phyloP scores from a whole-genome alignment of 2,329 filamentous ascomycete species.

The Ophiostoma tasmaniense region DNA sequence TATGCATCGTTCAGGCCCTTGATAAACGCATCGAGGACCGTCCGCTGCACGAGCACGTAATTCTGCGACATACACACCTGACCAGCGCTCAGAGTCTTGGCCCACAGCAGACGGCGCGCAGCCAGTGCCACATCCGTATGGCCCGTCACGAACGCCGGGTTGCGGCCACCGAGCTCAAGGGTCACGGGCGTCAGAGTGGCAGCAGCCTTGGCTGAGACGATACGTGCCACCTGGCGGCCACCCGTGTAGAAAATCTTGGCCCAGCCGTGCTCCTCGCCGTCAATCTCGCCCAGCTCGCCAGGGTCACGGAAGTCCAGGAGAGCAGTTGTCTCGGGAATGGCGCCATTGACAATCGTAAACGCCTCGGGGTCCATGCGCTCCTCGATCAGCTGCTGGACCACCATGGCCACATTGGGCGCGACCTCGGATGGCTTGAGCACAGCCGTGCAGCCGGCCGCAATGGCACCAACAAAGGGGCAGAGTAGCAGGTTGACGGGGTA shows the following conservation, averaged over 20 bases:
- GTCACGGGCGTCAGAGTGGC: slow-evolving; percentile 78
- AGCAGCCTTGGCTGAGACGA: slow-evolving; percentile 84
- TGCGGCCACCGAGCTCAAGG: slow-evolving; percentile 83
- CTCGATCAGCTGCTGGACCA: slow-evolving; percentile 70
- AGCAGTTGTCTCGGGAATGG: slow-evolving; percentile 67
- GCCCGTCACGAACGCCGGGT: slow-evolving; percentile 86
- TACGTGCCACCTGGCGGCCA: slow-evolving; percentile 66
- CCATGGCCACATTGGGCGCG: slow-evolving; percentile 65
- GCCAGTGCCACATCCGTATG: slow-evolving; percentile 72
- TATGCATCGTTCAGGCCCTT: slow-evolving; percentile 62
- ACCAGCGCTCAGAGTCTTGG: slow-evolving; percentile 76
- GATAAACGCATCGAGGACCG: slow-evolving; percentile 63
- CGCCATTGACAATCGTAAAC: slow-evolving; percentile 74
- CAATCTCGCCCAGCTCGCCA: slow-evolving; percentile 8
- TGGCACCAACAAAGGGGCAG: slow-evolving; percentile 75
- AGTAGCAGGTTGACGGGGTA: slow-evolving; percentile 79
- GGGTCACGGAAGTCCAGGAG: slow-evolving; percentile 58
- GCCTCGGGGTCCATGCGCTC: slow-evolving; percentile 66
- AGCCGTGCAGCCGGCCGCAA: slow-evolving; percentile 83
- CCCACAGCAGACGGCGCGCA: slow-evolving; percentile 78
- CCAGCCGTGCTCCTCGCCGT: slow-evolving; percentile 51
- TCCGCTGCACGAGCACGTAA: slow-evolving; percentile 76
- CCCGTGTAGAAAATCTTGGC: slow-evolving; percentile 99
- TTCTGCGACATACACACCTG: slow-evolving; percentile 92
- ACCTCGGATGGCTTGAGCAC: slow-evolving; percentile 87